Percentiles rank a stretch among this genome's conserved stretches.
These are phyloP conservation scores for Marsdenia floribunda DNA, from an alignment of 257 asterid species.

Conservation along the genomic window DNA sequence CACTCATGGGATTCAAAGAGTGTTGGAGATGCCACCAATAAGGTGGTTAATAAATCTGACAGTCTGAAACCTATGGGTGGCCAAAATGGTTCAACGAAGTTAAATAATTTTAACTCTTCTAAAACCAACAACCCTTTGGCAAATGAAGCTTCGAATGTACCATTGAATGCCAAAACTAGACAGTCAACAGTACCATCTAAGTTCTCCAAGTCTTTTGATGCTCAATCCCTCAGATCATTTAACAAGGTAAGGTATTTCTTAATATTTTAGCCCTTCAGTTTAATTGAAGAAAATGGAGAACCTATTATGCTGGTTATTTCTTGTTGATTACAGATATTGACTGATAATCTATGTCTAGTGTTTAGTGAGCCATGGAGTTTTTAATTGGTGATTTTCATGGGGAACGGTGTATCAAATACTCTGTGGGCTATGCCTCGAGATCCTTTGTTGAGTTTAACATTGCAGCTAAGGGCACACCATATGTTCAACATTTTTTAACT, in stretches of 20 bases:
- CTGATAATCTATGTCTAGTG: too few species aligned
- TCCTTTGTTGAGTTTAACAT: not conserved
- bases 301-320: not conserved
- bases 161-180: constrained; percentile 38
- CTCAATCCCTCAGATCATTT: constrained; percentile 42
- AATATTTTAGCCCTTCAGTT: not conserved
- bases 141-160: constrained; percentile 28
- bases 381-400: not conserved
- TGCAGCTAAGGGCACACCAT: not conserved
- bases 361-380: not conserved
- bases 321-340: not conserved
- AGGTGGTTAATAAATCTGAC: constrained; percentile 32
- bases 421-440: not conserved
- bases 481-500: not conserved
- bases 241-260: constrained; percentile 41
- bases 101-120: constrained; percentile 33
- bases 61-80: constrained; percentile 30
- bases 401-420: not conserved
- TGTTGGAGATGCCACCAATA: constrained; percentile 40
- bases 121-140: constrained; percentile 18
- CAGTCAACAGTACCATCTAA: constrained; percentile 30
- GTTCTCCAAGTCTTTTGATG: constrained; percentile 36
- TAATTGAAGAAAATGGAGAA: not conserved
- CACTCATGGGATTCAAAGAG: constrained; percentile 40
- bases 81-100: constrained; percentile 40